Evolutionary conservation across 176 grass and related monocot genomes (phyloP).

Genomic region (Puccinellia tenuiflora): DNA sequence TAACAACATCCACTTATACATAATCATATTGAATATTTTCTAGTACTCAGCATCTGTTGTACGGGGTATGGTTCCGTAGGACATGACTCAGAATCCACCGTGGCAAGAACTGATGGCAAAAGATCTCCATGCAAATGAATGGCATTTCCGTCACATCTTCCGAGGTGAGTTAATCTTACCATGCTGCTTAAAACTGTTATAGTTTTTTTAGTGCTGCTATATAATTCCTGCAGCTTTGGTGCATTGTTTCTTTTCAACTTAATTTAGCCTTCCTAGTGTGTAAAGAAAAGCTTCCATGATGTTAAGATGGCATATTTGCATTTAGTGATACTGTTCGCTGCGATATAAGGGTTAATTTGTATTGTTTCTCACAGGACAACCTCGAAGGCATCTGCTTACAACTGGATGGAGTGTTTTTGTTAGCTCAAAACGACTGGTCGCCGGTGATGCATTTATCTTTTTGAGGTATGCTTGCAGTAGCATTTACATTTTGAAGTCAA

Average conservation of each 20-base stretch:
- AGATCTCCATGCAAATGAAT: constrained; percentile 77
- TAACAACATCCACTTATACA: background rate
- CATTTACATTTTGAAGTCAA: background rate
- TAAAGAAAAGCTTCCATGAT: background rate
- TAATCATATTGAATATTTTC: background rate
- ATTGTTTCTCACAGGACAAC: constrained; percentile 58
- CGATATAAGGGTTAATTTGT: background rate
- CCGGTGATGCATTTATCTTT: constrained; percentile 90
- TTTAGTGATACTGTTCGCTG: background rate
- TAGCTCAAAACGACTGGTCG: constrained; percentile 83
- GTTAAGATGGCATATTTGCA: background rate
- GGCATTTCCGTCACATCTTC: constrained; percentile 94
- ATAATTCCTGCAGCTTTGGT: background rate
- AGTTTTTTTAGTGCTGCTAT: background rate
- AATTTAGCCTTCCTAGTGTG: background rate
- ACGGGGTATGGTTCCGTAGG: constrained; percentile 32
- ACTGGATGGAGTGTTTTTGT: constrained; percentile 97
- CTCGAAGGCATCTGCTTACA: constrained; percentile 79
- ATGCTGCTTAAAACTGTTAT: constrained; percentile 1
- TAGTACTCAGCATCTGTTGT: background rate
- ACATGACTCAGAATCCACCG: constrained; percentile 76
- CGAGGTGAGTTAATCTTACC: constrained; percentile 45
- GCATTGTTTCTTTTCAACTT: background rate
- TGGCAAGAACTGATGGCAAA: constrained; percentile 73
- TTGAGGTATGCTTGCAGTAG: constrained; percentile 46